These are phyloP conservation scores for Amanita pseudoporphyria DNA, from an alignment of 768 basidiomycete genomes.

Conservation along the genomic window DNA sequence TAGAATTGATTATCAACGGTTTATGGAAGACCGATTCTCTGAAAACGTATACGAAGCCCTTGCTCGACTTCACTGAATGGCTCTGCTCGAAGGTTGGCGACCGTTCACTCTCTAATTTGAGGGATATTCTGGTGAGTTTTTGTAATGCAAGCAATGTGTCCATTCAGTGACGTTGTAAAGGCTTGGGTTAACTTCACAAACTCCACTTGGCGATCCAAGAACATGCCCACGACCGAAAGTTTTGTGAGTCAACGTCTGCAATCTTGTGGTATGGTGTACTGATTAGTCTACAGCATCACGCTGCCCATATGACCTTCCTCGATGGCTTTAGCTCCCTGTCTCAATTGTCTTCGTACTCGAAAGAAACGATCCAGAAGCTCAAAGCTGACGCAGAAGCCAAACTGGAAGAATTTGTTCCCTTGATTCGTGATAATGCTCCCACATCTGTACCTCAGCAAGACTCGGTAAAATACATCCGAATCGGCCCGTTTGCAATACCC, in stretches of 20 bases:
- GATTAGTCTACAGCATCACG: slow-evolving; percentile 64
- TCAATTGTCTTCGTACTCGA: slow-evolving; percentile 57
- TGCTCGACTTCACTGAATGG: slow-evolving; percentile 83
- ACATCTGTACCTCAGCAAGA: slow-evolving; percentile 22
- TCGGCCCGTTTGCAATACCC: slow-evolving; percentile 69
- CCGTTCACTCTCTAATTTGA: slow-evolving; percentile 58
- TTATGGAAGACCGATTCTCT: slow-evolving; percentile 57
- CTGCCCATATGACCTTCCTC: slow-evolving; percentile 84
- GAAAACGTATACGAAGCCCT: slow-evolving; percentile 39
- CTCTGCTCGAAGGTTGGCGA: slow-evolving; percentile 53
- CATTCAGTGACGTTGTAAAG: slow-evolving; percentile 27
- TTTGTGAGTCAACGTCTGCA: slow-evolving; percentile 43
- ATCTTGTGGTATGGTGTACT: slow-evolving; percentile 2
- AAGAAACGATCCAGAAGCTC: slow-evolving; percentile 46
- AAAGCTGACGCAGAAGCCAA: slow-evolving; percentile 46
- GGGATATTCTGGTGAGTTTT: slow-evolving; percentile 75
- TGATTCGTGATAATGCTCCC: slow-evolving; percentile 20
- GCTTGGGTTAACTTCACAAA: slow-evolving; percentile 93
- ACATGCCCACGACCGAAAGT: slow-evolving; percentile 37
- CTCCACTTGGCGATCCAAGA: slow-evolving; percentile 28
- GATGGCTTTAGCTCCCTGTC: slow-evolving; percentile 82
- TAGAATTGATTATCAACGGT: slow-evolving; percentile 65
- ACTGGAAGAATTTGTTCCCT: slow-evolving; percentile 48
- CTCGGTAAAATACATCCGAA: slow-evolving; percentile 30
- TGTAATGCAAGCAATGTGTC: slow-evolving; percentile 4